Evolutionary conservation across 805 yeast genomes (phyloP), one percentile per base, ranked within the genome.

Genomic region (Ogataea pilisensis): DNA sequence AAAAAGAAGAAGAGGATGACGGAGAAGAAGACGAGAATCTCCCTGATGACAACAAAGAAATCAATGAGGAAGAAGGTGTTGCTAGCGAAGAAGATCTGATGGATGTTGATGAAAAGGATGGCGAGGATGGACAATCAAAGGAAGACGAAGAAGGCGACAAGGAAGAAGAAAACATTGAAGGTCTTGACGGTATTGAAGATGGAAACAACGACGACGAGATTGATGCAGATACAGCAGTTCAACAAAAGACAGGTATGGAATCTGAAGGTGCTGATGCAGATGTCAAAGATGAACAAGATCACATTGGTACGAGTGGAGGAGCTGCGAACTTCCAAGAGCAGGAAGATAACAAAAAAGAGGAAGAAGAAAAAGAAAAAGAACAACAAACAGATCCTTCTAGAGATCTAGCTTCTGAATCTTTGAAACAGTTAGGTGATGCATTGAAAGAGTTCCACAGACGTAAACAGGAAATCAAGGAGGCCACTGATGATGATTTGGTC

Each of bases 391-490:
- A 82, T 46, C 64, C 71, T 11, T 78, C 85, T 16, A 68, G 87
- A 40, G 82, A 83, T 38, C 73, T 74, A 52, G 88, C 86, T 31
- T 73, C 75, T 42, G 89, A 88, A 53, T 79, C 95, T 0, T 69
- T 91, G 63, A 85, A 85, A 59, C 89, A 89, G 58, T 72, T 93
- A 12, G 98, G 99, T 38, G 97, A 90, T 62, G 78, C 95, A 1
- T 60, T 90, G 65, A 86, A 91, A 53, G 96, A 90, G 57, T 91
- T 85, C 65, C 95, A 91, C 58, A 84, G 87, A 58, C 83, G 96
- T 53, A 80, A 85, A 48, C 88, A 86, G 60, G 96, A 89, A 52
- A 91, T 93, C 45, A 72, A 81, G 49, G 90, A 86, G 48, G 78
- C 85, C 8, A 64, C 74, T 3, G 77, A 75, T 38, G 78, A 78